phyloP scores from a whole-genome alignment of 805 yeast species.

The Saccharomyces paradoxus region DNA sequence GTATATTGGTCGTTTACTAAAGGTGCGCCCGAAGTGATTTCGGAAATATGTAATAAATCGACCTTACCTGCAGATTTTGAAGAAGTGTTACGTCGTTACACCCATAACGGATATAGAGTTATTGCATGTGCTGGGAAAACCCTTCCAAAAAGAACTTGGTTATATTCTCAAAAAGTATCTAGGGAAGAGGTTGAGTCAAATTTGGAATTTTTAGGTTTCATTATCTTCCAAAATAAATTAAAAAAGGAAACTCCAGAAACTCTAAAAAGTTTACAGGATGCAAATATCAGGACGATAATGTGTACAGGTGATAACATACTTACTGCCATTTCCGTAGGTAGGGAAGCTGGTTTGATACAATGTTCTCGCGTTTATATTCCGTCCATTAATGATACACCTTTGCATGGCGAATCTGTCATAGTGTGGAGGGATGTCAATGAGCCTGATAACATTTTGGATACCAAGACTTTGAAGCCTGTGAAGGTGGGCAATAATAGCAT shows the following conservation, averaged over 20 bases:
- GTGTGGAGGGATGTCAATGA: constrained; percentile 66
- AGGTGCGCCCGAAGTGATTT: constrained; percentile 96
- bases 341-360: constrained; percentile 64
- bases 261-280: constrained; percentile 49
- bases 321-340: constrained; percentile 89
- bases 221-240: constrained; percentile 85
- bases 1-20: constrained; percentile 58
- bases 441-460: constrained; percentile 49
- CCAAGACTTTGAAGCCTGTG: constrained; percentile 48
- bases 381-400: constrained; percentile 34
- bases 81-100: constrained; percentile 68
- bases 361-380: constrained; percentile 56
- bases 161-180: constrained; percentile 40
- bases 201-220: constrained; percentile 75
- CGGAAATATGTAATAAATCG: constrained; percentile 61
- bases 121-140: constrained; percentile 82
- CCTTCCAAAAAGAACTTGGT: constrained; percentile 37
- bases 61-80: constrained; percentile 70
- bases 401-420: constrained; percentile 24
- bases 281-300: constrained; percentile 80
- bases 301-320: constrained; percentile 96
- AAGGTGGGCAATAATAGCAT: constrained; percentile 2
- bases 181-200: constrained; percentile 65
- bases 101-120: constrained; percentile 90
- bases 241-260: constrained; percentile 61